Evolutionary conservation across 1,284 basidiomycete species (phyloP).

Genomic region (Naganishia albida): DNA sequence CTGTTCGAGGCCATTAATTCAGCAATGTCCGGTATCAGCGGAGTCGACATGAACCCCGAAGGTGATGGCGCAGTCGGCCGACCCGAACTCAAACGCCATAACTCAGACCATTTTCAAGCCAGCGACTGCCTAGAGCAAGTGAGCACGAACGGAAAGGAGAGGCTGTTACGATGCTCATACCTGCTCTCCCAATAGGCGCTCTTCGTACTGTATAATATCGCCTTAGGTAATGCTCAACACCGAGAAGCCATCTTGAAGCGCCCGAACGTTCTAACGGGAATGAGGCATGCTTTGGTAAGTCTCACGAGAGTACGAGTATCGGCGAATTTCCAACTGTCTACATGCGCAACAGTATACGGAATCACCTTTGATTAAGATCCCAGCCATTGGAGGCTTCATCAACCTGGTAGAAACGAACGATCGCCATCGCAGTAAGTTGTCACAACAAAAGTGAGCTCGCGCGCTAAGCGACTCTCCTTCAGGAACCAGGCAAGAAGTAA

Average conservation of each 20-base stretch:
- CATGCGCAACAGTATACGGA: slow-evolving; percentile 32
- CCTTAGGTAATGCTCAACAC: slow-evolving; percentile 46
- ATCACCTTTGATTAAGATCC: slow-evolving; percentile 41
- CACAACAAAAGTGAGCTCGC: background rate
- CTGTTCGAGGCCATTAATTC: slow-evolving; percentile 40
- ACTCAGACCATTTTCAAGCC: background rate
- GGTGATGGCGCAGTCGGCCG: slow-evolving; percentile 37
- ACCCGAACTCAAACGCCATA: slow-evolving; percentile 26
- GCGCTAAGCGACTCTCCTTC: background rate
- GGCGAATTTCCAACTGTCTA: background rate
- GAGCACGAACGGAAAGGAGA: background rate
- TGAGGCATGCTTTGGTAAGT: slow-evolving; percentile 41
- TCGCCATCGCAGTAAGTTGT: slow-evolving; percentile 30
- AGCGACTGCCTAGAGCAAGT: slow-evolving; percentile 33
- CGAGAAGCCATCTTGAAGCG: slow-evolving; percentile 41
- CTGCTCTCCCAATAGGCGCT: slow-evolving; percentile 36
- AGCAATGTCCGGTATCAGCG: slow-evolving; percentile 29
- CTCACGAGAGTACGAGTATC: background rate
- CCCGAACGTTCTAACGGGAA: slow-evolving; percentile 42
- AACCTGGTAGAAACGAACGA: slow-evolving; percentile 49
- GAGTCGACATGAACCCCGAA: background rate
- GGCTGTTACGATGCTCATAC: background rate
- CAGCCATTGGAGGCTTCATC: slow-evolving; percentile 44
- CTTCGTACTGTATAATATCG: slow-evolving; percentile 47
- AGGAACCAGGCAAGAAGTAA: slow-evolving; percentile 33